Conservation (phyloP, 2,329 filamentous ascomycete genomes). For the Nothophaeocryptopus gaeumannii region DNA sequence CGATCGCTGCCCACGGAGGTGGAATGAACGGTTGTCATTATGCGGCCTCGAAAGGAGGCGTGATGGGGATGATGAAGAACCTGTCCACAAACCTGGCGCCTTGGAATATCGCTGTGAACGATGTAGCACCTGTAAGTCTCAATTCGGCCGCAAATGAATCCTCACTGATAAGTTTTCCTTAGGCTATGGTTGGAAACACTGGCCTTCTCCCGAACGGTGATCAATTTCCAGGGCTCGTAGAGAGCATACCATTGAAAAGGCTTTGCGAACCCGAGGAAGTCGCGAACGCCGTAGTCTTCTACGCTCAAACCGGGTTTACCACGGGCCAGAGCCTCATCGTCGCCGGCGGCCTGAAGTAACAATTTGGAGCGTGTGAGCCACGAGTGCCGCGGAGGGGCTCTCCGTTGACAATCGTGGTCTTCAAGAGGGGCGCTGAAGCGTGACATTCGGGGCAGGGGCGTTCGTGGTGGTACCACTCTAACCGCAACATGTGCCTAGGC, state of each 20-base stretch:
- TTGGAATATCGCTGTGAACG: constrained; percentile 63
- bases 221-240: constrained; percentile 53
- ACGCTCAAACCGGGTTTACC: constrained; percentile 53
- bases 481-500: too few species aligned
- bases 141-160: neutral
- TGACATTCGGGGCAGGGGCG: too few species aligned
- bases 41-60: constrained; percentile 39
- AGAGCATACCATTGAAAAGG: constrained; percentile 57
- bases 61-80: constrained; percentile 63
- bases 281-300: constrained; percentile 59
- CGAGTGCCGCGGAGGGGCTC: too few species aligned
- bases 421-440: too few species aligned
- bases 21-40: constrained; percentile 53
- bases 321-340: constrained; percentile 27
- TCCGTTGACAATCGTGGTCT: too few species aligned
- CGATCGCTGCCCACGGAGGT: constrained; percentile 61
- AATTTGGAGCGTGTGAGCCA: too few species aligned
- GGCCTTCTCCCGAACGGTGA: constrained; percentile 57
- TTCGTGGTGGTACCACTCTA: too few species aligned
- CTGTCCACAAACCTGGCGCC: constrained; percentile 58
- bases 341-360: constrained; percentile 26
- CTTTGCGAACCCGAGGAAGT: constrained; percentile 58
- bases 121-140: constrained; percentile 54
- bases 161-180: too few species aligned
- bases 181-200: constrained; percentile 59